phyloP scores from a whole-genome alignment of 176 grass and related monocot species.

The Carex scoparia region DNA sequence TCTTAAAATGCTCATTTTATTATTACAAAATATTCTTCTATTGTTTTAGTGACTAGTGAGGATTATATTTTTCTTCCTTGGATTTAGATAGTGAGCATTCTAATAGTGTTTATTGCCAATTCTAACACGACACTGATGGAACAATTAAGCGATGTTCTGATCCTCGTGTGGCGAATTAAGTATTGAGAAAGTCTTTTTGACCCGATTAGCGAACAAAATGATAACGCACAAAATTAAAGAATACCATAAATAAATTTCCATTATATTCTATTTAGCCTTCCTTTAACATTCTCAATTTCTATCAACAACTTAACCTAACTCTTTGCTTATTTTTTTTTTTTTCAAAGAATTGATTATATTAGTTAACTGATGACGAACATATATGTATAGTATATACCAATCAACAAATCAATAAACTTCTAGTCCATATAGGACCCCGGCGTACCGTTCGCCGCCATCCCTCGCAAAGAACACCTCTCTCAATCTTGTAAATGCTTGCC shows the following conservation, averaged over 20 bases:
- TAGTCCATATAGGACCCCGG: conserved; percentile 50
- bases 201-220: background rate
- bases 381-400: background rate
- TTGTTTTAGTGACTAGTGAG: too few species aligned
- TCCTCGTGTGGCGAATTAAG: background rate
- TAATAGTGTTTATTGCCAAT: too few species aligned
- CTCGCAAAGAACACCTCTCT: conserved; percentile 45
- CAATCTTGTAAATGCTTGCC: conserved; percentile 55
- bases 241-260: background rate
- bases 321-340: background rate
- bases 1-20: too few species aligned
- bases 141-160: background rate
- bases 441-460: conserved; percentile 11
- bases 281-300: background rate
- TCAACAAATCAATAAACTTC: conserved; percentile 40
- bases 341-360: conserved; percentile 18
- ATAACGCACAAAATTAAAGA: background rate
- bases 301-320: conserved; percentile 14
- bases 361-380: conserved; percentile 5
- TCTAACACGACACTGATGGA: background rate
- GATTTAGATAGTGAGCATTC: too few species aligned
- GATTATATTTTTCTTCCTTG: too few species aligned
- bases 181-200: background rate
- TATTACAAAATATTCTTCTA: too few species aligned
- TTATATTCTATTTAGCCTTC: background rate